Base-by-base conservation (phyloP, 1,139 yeast species). In the Taphrina flavorubra region DNA sequence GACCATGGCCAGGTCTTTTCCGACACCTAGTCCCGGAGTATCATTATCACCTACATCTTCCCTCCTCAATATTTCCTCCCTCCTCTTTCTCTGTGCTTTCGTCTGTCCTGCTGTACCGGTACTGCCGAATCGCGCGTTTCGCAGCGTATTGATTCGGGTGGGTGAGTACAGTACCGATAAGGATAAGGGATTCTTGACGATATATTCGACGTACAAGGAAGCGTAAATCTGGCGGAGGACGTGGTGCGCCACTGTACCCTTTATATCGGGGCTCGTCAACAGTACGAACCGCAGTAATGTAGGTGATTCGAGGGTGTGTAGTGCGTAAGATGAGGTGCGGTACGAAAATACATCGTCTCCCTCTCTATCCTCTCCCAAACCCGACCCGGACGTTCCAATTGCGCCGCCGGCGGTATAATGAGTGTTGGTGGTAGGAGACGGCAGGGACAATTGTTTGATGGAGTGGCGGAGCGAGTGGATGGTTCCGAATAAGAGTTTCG, bases 401-500 rank as follows among this genome's bases (percentile, higher is more conserved):
- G n/a, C 78, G 75, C 89, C 90, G 68, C 78, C 78, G 34, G 75
- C 70, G 63, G 71, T 67, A 11, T 37, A n/a, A n/a, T n/a, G n/a
- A n/a, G n/a, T 25, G 31, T 39, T 39, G 55, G 69, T 72, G 72
- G 71, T 69, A 13, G 57, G 36, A 59, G 49, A 7, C 20, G 39
- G 13, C 14, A 25, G 34, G 25, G 37, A 6, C 7, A 13, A 59
- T 69, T 16, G n/a, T 37, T 18, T 62, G 55, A 59, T 84, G 64
- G 92, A 85, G 72, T 87, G 89, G 69, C 92, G 84, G 72, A 94
- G 79, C 8, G 97, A 91, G 76, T 86, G 89, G 20, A 91, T 81
- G 63, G 90, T 86, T n/a, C 99, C 99, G 76, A 91, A 94, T 20
- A 94, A 81, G 57, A 94, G 83, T 76, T 94, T 89, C 13, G 75